These are phyloP conservation scores for Medicago arabica DNA, from an alignment of 306 rosid species.

Conservation along the genomic window DNA sequence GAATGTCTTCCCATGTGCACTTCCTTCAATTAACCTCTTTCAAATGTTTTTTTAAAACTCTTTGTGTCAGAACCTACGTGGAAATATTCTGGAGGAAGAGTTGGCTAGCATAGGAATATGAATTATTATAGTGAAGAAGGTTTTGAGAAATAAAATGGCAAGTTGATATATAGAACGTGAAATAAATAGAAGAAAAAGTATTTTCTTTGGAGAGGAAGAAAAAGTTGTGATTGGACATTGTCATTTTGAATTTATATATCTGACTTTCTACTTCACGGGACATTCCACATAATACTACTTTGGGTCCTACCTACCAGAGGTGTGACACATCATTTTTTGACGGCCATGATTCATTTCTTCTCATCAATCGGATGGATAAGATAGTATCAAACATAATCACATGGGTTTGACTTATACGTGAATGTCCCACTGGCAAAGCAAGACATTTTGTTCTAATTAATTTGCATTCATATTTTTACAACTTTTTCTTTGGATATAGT, in stretches of 20 bases:
- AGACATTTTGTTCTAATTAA: not conserved
- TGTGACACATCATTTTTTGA: constrained; percentile 29
- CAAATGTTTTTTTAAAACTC: constrained; percentile 19
- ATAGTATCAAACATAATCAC: constrained; percentile 28
- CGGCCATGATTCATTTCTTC: constrained; percentile 47
- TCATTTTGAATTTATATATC: constrained; percentile 52
- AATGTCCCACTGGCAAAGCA: constrained; percentile 38
- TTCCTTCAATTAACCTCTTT: constrained; percentile 35
- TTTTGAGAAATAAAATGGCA: constrained; percentile 52
- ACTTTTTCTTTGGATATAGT: not conserved
- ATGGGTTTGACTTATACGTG: constrained; percentile 47
- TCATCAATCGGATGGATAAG: constrained; percentile 38
- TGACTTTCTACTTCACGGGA: constrained; percentile 44
- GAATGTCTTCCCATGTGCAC: constrained; percentile 95
- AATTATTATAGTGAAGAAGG: constrained; percentile 16
- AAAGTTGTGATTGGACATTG: constrained; percentile 46
- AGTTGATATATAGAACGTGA: constrained; percentile 36
- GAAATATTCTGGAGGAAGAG: not conserved
- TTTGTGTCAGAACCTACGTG: constrained; percentile 12
- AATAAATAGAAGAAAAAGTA: constrained; percentile 45
- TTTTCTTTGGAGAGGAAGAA: constrained; percentile 33
- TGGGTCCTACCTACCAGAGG: constrained; percentile 41
- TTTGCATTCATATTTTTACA: not conserved
- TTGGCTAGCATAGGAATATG: not conserved
- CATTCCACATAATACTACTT: constrained; percentile 51